Evolutionary conservation across 2,329 filamentous ascomycete species (phyloP), one percentile per base, ranked within the genome.

Genomic region (Pestalotiopsis fici): DNA sequence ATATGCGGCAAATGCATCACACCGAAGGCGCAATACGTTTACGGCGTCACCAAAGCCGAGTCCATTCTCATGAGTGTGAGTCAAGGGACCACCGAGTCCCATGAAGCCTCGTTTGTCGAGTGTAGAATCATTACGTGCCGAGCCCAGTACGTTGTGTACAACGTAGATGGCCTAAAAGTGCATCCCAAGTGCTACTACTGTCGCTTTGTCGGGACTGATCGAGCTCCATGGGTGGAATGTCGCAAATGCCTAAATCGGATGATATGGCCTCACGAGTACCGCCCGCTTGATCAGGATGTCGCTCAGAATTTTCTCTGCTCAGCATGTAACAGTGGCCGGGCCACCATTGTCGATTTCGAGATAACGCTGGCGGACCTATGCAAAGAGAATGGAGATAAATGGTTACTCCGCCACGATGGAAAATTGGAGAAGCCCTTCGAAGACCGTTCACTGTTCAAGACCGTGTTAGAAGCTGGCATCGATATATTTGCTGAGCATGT

Each of bases 71-170:
- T 69, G 21, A 74, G 78, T 56, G 83, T 81, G 23, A 76, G 74
- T 0, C 67, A 67, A 27, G 71, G 75, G 0, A 76, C 82, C 65
- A 72, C 70, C 47, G 73, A 77, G 54, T 64, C 67, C 9, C 81
- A 80, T 0, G 69, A 71, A 3, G 78, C 75, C 0, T 76, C 77
- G 18, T 87, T 85, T 85, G 82, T 85, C 0, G 84, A 86, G 71
- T 87, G 85, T 70, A 74, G 69, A 47, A 74, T 78, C n/a, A 66
- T 60, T 1, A 72, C 73, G 9, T 87, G 85, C 72, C 79, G 83
- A 12, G 82, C 79, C 1, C 83, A 86, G 71, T 87, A 86, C 69
- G 80, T 86, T 31, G 81, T 86, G 4, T 86, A 87, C 71, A 78
- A 82, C 55, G 71, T 78, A 2, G 73, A 78, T 3, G 69, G 71